A percentile compares a stretch with the other conserved stretches of the same genome.
These are phyloP conservation scores for Lasiosphaeris hirsuta DNA, from an alignment of 495 filamentous ascomycete genomes.

Conservation along the genomic window DNA sequence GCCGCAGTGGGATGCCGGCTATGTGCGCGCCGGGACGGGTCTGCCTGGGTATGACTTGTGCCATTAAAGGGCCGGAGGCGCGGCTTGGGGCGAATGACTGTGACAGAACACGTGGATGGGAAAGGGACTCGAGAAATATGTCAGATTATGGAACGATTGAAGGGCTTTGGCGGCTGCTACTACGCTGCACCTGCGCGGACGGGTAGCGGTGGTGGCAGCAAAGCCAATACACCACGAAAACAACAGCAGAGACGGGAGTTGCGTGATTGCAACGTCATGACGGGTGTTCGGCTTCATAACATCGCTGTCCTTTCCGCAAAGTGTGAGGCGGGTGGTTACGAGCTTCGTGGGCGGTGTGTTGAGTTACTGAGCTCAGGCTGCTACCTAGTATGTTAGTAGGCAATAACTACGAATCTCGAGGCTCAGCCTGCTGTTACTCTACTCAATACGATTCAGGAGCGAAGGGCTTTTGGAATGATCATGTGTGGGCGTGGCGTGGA, in stretches of 20 bases:
- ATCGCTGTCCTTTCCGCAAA: conserved; percentile 3
- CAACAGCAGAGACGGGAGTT: neutral
- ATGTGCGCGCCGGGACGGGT: conserved; percentile 26
- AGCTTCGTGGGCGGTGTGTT: too few species aligned
- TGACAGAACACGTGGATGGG: neutral
- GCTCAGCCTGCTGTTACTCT: too few species aligned
- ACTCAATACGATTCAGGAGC: too few species aligned
- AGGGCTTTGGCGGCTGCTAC: neutral
- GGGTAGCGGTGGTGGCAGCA: neutral
- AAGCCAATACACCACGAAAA: neutral
- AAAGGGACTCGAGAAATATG: too few species aligned
- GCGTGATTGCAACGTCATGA: conserved; percentile 8
- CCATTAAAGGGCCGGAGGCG: conserved; percentile 1
- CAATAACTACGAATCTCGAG: too few species aligned
- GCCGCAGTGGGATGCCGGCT: conserved; percentile 43
- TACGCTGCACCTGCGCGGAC: neutral
- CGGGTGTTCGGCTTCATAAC: conserved; percentile 7
- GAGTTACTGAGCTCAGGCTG: too few species aligned
- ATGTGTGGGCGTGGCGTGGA: too few species aligned
- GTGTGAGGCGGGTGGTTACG: too few species aligned
- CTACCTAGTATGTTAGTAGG: too few species aligned
- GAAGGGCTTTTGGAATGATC: too few species aligned
- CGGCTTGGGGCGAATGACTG: neutral
- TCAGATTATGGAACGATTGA: neutral
- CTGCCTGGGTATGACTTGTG: conserved; percentile 42